Percentiles rank a stretch among this genome's conserved stretches.
Conservation (phyloP, 768 basidiomycete genomes). For the Strobilomyces echinocephalus region DNA sequence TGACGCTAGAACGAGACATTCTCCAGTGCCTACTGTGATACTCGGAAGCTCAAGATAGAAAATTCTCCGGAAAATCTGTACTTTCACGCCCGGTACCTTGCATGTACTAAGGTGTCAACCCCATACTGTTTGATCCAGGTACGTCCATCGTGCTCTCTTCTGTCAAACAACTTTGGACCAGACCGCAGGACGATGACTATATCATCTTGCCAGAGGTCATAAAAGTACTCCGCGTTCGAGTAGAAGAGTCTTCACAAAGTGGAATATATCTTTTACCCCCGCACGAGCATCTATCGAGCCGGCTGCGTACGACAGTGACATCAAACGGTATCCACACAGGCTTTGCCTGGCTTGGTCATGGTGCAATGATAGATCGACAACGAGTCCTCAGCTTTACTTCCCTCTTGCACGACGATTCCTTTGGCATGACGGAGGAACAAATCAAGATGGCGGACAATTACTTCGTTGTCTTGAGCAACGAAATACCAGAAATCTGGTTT, state of each 20-base stretch:
- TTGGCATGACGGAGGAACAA: conserved; percentile 47
- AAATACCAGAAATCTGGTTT: conserved; percentile 57
- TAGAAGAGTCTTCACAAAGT: conserved; percentile 23
- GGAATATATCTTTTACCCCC: conserved; percentile 55
- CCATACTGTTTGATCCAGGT: conserved; percentile 64
- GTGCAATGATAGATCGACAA: conserved; percentile 46
- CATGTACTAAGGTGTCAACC: conserved; percentile 48
- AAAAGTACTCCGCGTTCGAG: conserved; percentile 41
- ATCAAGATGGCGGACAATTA: conserved; percentile 69
- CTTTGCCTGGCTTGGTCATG: conserved; percentile 67
- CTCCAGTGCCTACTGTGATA: conserved; percentile 37
- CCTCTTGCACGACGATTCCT: conserved; percentile 34
- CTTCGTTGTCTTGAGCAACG: conserved; percentile 54
- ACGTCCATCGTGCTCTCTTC: conserved; percentile 1
- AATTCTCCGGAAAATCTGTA: conserved; percentile 56
- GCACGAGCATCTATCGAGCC: conserved; percentile 54
- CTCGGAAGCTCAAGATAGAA: conserved; percentile 43
- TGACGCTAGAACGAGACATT: conserved; percentile 36
- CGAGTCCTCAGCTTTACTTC: conserved; percentile 44
- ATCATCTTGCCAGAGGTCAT: conserved; percentile 56
- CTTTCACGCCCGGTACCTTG: conserved; percentile 59
- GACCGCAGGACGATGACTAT: conserved; percentile 62
- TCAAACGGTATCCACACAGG: conserved; percentile 42
- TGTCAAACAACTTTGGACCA: conserved; percentile 1
- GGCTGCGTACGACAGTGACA: conserved; percentile 41